A percentile compares a stretch with the other conserved stretches of the same genome.
phyloP scores from a whole-genome alignment of 1,139 yeast species.

The Ogataea hybrid region DNA sequence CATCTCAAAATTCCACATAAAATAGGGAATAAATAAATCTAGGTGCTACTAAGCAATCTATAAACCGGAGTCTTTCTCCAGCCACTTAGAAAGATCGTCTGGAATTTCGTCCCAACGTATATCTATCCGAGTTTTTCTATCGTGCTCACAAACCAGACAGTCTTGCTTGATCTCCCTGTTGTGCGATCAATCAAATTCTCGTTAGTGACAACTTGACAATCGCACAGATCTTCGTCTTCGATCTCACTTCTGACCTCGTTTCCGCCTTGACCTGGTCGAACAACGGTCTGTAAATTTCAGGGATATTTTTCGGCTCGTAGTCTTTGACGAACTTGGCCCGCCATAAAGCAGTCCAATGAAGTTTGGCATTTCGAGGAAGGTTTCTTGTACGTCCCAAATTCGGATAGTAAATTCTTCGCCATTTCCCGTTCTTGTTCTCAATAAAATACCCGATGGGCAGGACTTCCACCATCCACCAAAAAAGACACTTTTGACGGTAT shows the following conservation, averaged over 20 bases:
- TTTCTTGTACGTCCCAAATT: constrained; percentile 51
- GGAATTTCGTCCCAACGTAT: constrained; percentile 22
- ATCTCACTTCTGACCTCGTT: background rate
- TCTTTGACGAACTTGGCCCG: constrained; percentile 44
- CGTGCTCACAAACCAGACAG: constrained; percentile 4
- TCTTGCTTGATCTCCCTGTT: constrained; percentile 14
- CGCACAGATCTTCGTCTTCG: constrained; percentile 5
- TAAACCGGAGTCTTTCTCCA: constrained; percentile 8
- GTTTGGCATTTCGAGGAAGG: constrained; percentile 42
- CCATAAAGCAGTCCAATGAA: constrained; percentile 67
- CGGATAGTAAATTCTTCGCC: constrained; percentile 49
- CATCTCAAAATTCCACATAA: constrained; percentile 6
- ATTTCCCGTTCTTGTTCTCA: constrained; percentile 44
- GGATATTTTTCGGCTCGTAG: constrained; percentile 45
- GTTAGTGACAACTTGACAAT: constrained; percentile 12
- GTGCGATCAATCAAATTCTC: constrained; percentile 13
- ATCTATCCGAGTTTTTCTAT: constrained; percentile 9
- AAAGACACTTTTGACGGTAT: constrained; percentile 27
- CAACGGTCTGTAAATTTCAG: constrained; percentile 17
- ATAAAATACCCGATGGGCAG: constrained; percentile 53
- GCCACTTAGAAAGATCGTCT: constrained; percentile 17
- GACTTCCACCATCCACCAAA: constrained; percentile 64
- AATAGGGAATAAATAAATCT: constrained; percentile 6
- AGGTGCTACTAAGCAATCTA: constrained; percentile 7
- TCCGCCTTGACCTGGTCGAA: constrained; percentile 15